Base-by-base conservation (phyloP, 495 filamentous ascomycete genomes). In the Podospora bellae-mahoneyi region DNA sequence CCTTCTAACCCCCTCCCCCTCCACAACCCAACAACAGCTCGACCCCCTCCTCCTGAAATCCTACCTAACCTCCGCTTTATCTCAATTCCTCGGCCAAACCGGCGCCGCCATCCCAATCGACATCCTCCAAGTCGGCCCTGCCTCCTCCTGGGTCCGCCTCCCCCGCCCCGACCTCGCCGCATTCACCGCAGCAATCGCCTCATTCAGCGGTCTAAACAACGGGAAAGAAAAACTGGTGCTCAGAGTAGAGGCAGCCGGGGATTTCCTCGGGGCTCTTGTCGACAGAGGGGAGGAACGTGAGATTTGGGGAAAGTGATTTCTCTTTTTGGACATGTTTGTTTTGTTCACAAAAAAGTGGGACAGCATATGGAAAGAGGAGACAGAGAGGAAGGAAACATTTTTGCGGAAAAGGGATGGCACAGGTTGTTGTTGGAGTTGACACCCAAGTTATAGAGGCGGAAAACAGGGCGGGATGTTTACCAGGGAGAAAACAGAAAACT, bases 41-140 rank as follows among this genome's bases (percentile, higher is more conserved):
- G 60, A 62, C 60, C 18, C 16, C 5, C 27, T 63, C 30, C 28
- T 16, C 4, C n/a, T 55, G 4, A 63, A 67, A 27, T 66, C 23
- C 1, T 86, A 91, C 69, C 87, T 95, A 64, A 89, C 85, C 20
- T 77, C 88, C 59, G 89, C 92, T 1, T 80, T 97, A 3, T 84
- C 83, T n/a, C 90, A 92, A 73, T 96, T 90, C 78, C 86, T 96
- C 27, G 93, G 93, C 4, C 71, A 90, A 34, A 86, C 86, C 4
- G 93, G 93, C 28, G 82, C 89, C 10, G 85, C 89, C 1, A 91
- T 97, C 20, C 82, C 90, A 0, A 79, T 96, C 68, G 94, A 97
- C 73, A 89, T 97, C 34, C 80, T 97, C 9, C 89, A 93, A 62
- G 77, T 90, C 9, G 78, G 86, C 7, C 83, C 76, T 1, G 2